Evolutionary conservation across 192 early-diverging fungal genomes (phyloP).

Genomic region (Thoreauomyces humboldtii): DNA sequence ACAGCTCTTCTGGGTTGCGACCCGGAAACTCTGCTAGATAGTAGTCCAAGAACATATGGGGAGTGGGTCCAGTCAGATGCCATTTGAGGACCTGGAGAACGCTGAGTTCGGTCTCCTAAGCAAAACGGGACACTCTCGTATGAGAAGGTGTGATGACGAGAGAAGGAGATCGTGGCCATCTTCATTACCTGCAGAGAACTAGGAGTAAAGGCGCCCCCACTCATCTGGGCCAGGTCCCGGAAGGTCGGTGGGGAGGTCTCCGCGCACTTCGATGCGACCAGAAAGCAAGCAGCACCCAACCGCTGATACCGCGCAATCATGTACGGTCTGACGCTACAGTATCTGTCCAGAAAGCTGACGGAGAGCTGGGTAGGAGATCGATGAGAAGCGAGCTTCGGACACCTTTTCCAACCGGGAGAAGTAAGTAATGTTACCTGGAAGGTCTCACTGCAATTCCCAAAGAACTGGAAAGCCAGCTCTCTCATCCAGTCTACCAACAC

Average conservation of each 20-base stretch:
- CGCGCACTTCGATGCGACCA: constrained; percentile 20
- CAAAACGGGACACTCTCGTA: background rate
- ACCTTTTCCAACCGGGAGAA: background rate
- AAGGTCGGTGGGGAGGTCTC: constrained; percentile 19
- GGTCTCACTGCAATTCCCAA: constrained; percentile 11
- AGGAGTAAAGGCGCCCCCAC: constrained; percentile 17
- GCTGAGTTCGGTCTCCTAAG: constrained; percentile 20
- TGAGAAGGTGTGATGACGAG: background rate
- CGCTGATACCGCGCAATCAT: constrained; percentile 15
- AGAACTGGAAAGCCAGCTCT: background rate
- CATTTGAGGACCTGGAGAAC: constrained; percentile 9
- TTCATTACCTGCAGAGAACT: constrained; percentile 5
- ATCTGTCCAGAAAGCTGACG: constrained; percentile 20
- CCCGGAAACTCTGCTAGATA: no score
- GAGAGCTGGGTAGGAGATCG: constrained; percentile 4
- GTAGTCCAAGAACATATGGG: constrained; percentile 24
- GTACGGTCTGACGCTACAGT: background rate
- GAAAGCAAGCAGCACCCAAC: constrained; percentile 25
- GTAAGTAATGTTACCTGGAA: constrained; percentile 14
- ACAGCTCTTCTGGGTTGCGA: no score
- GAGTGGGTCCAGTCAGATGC: constrained; percentile 22
- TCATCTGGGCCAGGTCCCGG: constrained; percentile 11
- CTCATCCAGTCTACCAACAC: constrained; percentile 25
- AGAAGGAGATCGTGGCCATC: background rate
- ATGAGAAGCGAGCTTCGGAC: background rate